Evolutionary conservation across 2,329 filamentous ascomycete species (phyloP).

Genomic region (Myriangium duriaei): DNA sequence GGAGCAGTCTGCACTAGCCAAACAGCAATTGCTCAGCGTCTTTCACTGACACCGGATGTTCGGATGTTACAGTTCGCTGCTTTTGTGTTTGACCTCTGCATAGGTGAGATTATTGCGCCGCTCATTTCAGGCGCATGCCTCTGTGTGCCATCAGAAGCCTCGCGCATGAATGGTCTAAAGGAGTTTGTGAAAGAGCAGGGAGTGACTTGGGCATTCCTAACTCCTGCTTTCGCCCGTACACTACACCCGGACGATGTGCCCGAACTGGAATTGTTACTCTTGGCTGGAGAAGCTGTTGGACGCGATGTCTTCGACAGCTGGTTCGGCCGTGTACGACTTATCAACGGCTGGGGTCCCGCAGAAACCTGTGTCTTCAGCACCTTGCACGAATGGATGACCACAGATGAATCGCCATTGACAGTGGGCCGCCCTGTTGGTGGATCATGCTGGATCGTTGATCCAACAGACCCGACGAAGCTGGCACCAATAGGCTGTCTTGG

Average conservation of each 20-base stretch:
- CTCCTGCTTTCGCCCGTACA: slow-evolving; percentile 28
- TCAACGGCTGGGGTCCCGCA: slow-evolving; percentile 5
- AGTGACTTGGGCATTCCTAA: slow-evolving; percentile 33
- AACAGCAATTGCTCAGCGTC: slow-evolving; percentile 4
- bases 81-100: slow-evolving; percentile 17
- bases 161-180: slow-evolving; percentile 36
- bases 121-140: slow-evolving; percentile 13
- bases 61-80: slow-evolving; percentile 13
- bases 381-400: not conserved
- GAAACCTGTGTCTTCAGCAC: slow-evolving; percentile 2
- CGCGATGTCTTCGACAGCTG: not conserved
- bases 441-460: slow-evolving; percentile 20
- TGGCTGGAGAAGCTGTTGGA: slow-evolving; percentile 17
- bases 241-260: slow-evolving; percentile 16
- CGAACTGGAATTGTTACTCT: slow-evolving; percentile 14
- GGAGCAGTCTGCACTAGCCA: slow-evolving; percentile 40
- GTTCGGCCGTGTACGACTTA: not conserved
- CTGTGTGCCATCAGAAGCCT: slow-evolving; percentile 31
- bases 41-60: not conserved
- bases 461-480: slow-evolving; percentile 16
- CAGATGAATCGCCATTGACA: slow-evolving; percentile 7
- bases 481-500: slow-evolving; percentile 31
- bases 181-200: slow-evolving; percentile 26
- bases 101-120: slow-evolving; percentile 12
- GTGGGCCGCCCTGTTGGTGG: slow-evolving; percentile 2